Base-by-base conservation (phyloP, 2,329 filamentous ascomycete genomes). In the Cladosporium cucumerinum region DNA sequence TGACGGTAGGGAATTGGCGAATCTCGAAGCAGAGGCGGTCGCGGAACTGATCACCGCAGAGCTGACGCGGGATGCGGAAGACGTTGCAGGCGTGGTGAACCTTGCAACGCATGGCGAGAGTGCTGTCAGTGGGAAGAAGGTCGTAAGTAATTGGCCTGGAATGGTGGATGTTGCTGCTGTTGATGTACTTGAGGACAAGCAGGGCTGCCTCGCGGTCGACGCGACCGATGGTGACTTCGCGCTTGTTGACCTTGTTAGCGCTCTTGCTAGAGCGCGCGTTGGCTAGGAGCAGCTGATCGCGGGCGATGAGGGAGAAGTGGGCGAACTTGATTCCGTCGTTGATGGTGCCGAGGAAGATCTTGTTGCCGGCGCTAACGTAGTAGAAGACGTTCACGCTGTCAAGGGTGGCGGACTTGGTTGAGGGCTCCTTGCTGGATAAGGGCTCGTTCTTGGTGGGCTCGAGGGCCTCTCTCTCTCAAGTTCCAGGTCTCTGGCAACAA, bases 1-100 rank as follows among this genome's bases (percentile, higher is more conserved):
- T 57, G 32, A 68, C 32, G 14, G 28, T 16, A 5, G 26, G 10
- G 28, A 34, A 8, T 12, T 23, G n/a, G 43, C 46, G 43, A 28
- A 61, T 30, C 60, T 66, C 67, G 3, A 36, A 51, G 62, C 63
- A 61, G 43, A 69, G 52, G 30, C 54, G n/a, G n/a, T 64, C 51
- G 48, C 60, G 64, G 7, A 67, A 18, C 3, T 63, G 57, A 26
- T 68, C 63, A 52, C 67, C 67, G 30, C 67, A 64, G 18, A 59
- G 36, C 14, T 59, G 34, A 14, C 59, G 54, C 10, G 43, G 25
- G 30, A 69, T 52, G 21, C 43, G 23, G 23, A 69, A 46, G 23
- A 46, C 49, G 55, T 65, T n/a, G 26, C 51, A 32, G 23, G 67
- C 61, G 21, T 57, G 60, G 57, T 66, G 60, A 14, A 61, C 39